A percentile compares a stretch with the other conserved stretches of the same genome.
Evolutionary conservation across 805 yeast genomes (phyloP).

Genomic region (Starmera pachycereana): DNA sequence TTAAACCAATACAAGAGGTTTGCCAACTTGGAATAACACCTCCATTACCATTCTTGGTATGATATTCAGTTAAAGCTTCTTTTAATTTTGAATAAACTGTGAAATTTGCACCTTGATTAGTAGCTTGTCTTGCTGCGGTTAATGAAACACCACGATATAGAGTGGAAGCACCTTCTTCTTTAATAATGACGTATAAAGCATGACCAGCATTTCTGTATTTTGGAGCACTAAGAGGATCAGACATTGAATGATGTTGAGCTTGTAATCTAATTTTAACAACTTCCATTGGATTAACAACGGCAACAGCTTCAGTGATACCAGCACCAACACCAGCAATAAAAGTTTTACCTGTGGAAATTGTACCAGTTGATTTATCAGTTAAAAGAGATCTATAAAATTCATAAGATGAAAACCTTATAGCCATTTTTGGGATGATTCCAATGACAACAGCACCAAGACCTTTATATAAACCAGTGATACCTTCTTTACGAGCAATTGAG

Average conservation of each 20-base stretch:
- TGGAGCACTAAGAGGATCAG: conserved; percentile 67
- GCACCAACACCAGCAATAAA: conserved; percentile 95
- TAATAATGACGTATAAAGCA: conserved; percentile 71
- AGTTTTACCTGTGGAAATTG: conserved; percentile 61
- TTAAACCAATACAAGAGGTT: conserved; percentile 82
- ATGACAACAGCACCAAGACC: conserved; percentile 96
- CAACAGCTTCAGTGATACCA: conserved; percentile 91
- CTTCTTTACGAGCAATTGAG: conserved; percentile 68
- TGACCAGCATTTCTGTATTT: conserved; percentile 91
- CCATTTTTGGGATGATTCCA: conserved; percentile 98
- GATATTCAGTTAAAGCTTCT: conserved; percentile 55
- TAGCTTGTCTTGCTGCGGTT: conserved; percentile 96
- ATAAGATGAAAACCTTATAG: conserved; percentile 88
- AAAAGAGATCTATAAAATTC: conserved; percentile 74
- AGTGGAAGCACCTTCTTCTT: conserved; percentile 85
- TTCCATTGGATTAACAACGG: conserved; percentile 95
- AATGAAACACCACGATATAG: conserved; percentile 90
- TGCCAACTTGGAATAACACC: conserved; percentile 80
- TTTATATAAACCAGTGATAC: conserved; percentile 79
- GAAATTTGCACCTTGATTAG: conserved; percentile 97
- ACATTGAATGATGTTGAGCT: conserved; percentile 87
- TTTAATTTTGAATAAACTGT: conserved; percentile 87
- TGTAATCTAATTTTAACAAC: conserved; percentile 94
- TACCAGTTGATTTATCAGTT: conserved; percentile 47
- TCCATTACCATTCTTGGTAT: conserved; percentile 27